These are phyloP conservation scores for Pascua sp. DNA, from an alignment of 1,284 basidiomycete genomes.

Conservation along the genomic window DNA sequence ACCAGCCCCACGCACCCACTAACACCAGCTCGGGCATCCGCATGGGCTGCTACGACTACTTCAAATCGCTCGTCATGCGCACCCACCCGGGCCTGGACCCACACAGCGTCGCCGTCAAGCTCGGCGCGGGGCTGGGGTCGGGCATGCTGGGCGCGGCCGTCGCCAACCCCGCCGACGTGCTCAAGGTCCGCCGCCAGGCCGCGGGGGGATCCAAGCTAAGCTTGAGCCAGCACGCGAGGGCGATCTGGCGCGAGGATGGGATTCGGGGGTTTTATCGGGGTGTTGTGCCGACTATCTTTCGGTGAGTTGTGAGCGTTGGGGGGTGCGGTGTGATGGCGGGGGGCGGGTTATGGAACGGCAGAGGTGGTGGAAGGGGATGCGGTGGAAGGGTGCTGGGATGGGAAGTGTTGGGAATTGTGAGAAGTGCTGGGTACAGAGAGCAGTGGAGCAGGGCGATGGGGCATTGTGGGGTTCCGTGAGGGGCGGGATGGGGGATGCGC, in stretches of 20 bases:
- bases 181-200: conserved; percentile 20
- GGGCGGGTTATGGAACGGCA: no score
- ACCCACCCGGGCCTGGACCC: conserved; percentile 8
- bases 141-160: conserved; percentile 16
- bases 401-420: no score
- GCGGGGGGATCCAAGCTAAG: conserved; percentile 9
- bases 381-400: not conserved
- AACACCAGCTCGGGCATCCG: conserved; percentile 17
- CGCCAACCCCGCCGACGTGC: conserved; percentile 21
- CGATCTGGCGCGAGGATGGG: conserved; percentile 9
- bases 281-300: conserved; percentile 12
- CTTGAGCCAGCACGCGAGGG: conserved; percentile 5
- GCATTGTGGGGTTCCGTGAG: no score
- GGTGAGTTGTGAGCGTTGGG: conserved; percentile 5
- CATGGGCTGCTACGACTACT: conserved; percentile 20
- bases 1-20: not conserved
- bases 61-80: conserved; percentile 12
- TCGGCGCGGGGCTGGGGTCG: conserved; percentile 13
- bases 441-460: no score
- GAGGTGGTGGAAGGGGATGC: no score
- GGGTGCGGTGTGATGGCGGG: no score
- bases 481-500: no score
- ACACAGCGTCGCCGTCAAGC: conserved; percentile 16
- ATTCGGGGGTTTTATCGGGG: conserved; percentile 15
- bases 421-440: no score